A percentile compares a stretch with the other conserved stretches of the same genome.
Evolutionary conservation across 1,284 basidiomycete species (phyloP).

Genomic region (Naganishia albida): DNA sequence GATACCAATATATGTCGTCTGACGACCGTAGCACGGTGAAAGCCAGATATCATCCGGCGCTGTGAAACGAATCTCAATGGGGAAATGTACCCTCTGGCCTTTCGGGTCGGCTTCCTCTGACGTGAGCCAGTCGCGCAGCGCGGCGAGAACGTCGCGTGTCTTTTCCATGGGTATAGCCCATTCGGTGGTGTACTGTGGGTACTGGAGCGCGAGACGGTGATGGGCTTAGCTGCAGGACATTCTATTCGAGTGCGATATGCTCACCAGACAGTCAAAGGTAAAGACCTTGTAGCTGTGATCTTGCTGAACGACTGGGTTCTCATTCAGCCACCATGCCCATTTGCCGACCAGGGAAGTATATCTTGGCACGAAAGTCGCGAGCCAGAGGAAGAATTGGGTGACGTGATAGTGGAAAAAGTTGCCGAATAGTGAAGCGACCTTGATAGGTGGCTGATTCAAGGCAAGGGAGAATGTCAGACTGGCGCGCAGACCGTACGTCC

Average conservation of each 20-base stretch:
- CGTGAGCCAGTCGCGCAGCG: slow-evolving; percentile 73
- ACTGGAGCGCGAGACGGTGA: slow-evolving; percentile 56
- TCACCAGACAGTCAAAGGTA: slow-evolving; percentile 66
- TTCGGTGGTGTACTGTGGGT: slow-evolving; percentile 85
- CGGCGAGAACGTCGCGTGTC: slow-evolving; percentile 63
- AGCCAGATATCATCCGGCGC: slow-evolving; percentile 90
- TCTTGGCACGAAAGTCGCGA: slow-evolving; percentile 52
- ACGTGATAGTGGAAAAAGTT: slow-evolving; percentile 78
- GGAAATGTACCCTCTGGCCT: slow-evolving; percentile 86
- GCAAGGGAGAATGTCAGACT: slow-evolving; percentile 28
- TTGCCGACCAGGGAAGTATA: slow-evolving; percentile 50
- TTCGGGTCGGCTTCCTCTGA: slow-evolving; percentile 66
- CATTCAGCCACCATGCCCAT: slow-evolving; percentile 52
- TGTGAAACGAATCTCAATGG: slow-evolving; percentile 89
- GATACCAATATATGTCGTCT: slow-evolving; percentile 92
- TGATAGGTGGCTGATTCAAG: slow-evolving; percentile 39
- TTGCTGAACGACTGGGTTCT: slow-evolving; percentile 53
- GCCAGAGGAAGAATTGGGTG: slow-evolving; percentile 75
- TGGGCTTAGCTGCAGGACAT: neutral
- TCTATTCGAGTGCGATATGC: slow-evolving; percentile 24
- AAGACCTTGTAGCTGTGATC: slow-evolving; percentile 77
- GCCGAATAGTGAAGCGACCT: slow-evolving; percentile 49
- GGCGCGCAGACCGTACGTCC: slow-evolving; percentile 22
- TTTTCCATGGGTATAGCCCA: slow-evolving; percentile 81
- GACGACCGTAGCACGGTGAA: slow-evolving; percentile 76